Evolutionary conservation across 2,329 filamentous ascomycete genomes (phyloP), one percentile per base, ranked within the genome.

Genomic region (Arthrobotrys pseudoclavata): DNA sequence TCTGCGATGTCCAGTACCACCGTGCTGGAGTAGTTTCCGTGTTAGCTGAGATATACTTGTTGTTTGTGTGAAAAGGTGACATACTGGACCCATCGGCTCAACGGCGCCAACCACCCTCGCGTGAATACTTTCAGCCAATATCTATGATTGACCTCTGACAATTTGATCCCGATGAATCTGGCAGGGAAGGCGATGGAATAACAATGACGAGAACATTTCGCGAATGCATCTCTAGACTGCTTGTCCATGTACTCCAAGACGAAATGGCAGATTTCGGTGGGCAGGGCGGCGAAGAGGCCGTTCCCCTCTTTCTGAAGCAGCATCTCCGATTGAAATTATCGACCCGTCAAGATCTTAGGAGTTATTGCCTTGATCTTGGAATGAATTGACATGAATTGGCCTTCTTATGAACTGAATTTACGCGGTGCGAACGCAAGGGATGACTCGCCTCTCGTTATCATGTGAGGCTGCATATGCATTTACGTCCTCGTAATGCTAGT

Each of bases 251-350:
- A 60, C 22, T 13, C 55, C 18, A 60, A 3, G 13, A 60, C 20
- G 31, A 60, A 60, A 13, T 60, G 55, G 13, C 55, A 60, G 10
- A 60, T 34, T 42, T 60, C 55, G 18, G 55, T 60, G 10, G 55
- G 55, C 20, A 60, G 34, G 12, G 18, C 55, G 10, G 55, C 31
- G 55, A 60, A 60, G 34, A 26, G 20, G 13, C 55, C 55, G 12
- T 60, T 60, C 15, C 50, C 18, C 4, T 31, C n/a, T 37, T 13
- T 20, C n/a, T 57, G 47, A 7, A 15, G 9, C 20, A 20, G 7
- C 42, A 45, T 45, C 2, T 40, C 9, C 15, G 12, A n/a, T 22
- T 18, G 6, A n/a, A 34, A 34, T 34, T 34, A 9, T 34, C 31
- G 4, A 9, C 7, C 7, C 31, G 6, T 10, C 6, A 34, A 34